Evolutionary conservation across 225 moss, liverwort and hornwort species (phyloP).

Genomic region (Straminergon stramineum): DNA sequence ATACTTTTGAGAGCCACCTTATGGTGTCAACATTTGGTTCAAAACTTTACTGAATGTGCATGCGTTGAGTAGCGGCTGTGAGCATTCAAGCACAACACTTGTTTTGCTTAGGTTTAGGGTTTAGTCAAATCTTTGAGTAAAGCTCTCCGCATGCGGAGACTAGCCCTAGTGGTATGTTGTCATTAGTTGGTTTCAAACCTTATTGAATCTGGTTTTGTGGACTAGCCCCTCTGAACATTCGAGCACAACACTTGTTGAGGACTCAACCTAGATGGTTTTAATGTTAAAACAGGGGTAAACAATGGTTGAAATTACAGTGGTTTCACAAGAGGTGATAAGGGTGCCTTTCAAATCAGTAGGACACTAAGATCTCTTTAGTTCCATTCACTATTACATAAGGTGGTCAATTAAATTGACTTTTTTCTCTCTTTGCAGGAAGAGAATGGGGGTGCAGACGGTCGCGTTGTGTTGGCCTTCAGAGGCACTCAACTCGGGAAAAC

Average conservation of each 20-base stretch:
- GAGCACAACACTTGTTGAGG: background rate
- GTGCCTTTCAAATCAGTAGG: background rate
- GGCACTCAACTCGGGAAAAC: conserved; percentile 3
- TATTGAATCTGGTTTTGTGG: background rate
- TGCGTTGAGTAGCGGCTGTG: background rate
- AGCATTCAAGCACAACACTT: background rate
- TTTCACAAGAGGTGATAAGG: background rate
- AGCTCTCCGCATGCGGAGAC: background rate
- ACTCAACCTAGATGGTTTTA: background rate
- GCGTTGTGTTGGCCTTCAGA: conserved; percentile 27
- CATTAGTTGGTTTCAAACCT: background rate
- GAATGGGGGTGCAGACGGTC: conserved; percentile 14
- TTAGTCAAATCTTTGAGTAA: background rate
- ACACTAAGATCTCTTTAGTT: background rate
- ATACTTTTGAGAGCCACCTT: background rate
- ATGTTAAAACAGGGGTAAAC: background rate
- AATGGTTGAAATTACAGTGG: background rate
- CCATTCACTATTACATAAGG: background rate
- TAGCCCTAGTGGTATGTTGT: background rate
- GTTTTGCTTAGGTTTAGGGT: background rate
- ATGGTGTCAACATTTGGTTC: background rate
- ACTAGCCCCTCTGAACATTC: background rate
- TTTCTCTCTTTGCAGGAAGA: conserved; percentile 10
- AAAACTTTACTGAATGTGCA: background rate
- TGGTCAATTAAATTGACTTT: background rate